These are phyloP conservation scores for Harringtonia aguacate DNA, from an alignment of 2,329 filamentous ascomycete species.

Conservation along the genomic window DNA sequence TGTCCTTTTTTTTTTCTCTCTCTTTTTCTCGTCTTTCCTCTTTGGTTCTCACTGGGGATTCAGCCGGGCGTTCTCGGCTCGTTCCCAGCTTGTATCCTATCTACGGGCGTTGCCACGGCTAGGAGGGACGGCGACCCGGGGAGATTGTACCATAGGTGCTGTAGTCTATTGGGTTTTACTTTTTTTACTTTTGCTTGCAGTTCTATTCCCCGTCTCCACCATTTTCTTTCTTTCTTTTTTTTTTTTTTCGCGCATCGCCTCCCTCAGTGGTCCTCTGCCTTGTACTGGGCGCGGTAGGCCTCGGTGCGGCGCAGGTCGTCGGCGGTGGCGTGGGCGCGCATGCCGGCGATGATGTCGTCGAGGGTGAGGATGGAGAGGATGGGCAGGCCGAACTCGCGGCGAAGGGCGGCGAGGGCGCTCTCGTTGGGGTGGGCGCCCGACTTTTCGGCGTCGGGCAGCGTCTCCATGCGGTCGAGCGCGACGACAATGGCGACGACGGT, in stretches of 20 bases:
- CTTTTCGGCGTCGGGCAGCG: slow-evolving; percentile 52
- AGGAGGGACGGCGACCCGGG: too few relatives aligned
- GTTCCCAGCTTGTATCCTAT: too few relatives aligned
- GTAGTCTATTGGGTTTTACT: too few relatives aligned
- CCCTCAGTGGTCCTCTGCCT: slow-evolving; percentile 29
- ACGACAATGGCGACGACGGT: slow-evolving; percentile 80
- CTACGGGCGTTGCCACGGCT: too few relatives aligned
- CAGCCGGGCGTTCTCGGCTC: too few relatives aligned
- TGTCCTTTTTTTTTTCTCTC: not conserved
- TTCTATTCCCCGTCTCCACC: too few relatives aligned
- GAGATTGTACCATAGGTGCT: too few relatives aligned
- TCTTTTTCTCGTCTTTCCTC: not conserved
- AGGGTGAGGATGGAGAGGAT: slow-evolving; percentile 76
- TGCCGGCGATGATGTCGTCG: slow-evolving; percentile 67
- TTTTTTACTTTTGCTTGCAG: too few relatives aligned
- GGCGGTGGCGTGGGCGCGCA: slow-evolving; percentile 50
- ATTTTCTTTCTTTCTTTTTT: not conserved
- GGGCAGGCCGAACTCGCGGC: slow-evolving; percentile 72
- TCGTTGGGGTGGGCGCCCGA: too few relatives aligned
- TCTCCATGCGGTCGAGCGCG: slow-evolving; percentile 79
- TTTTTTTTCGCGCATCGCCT: too few relatives aligned
- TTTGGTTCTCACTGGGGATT: too few relatives aligned
- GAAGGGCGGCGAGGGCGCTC: slow-evolving; percentile 79
- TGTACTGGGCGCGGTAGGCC: slow-evolving; percentile 61
- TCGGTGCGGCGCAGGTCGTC: slow-evolving; percentile 57